These are phyloP conservation scores for Dactylellina cionopaga DNA, from an alignment of 2,329 filamentous ascomycete genomes.

Conservation along the genomic window DNA sequence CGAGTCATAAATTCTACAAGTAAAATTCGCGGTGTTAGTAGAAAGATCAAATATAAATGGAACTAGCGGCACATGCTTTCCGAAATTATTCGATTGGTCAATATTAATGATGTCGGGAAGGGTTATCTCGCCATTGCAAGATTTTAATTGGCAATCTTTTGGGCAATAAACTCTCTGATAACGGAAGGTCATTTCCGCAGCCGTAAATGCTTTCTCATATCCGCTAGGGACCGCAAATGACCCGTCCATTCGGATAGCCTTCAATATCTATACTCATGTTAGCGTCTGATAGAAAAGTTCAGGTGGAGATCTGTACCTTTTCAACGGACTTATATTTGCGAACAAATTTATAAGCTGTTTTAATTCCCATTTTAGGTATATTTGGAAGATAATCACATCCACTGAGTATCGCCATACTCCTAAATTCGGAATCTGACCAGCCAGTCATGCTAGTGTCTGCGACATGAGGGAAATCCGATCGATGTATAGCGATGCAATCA, in stretches of 20 bases:
- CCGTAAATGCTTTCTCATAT: slow-evolving; percentile 81
- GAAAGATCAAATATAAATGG: too few relatives aligned
- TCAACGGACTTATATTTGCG: slow-evolving; percentile 90
- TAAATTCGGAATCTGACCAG: slow-evolving; percentile 91
- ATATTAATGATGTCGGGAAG: slow-evolving; percentile 67
- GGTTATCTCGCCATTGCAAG: slow-evolving; percentile 71
- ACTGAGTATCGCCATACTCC: slow-evolving; percentile 94
- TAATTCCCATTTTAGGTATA: slow-evolving; percentile 85
- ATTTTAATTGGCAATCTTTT: slow-evolving; percentile 73
- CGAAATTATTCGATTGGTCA: slow-evolving; percentile 78
- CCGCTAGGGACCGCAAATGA: slow-evolving; percentile 81
- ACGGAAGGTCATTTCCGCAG: slow-evolving; percentile 90
- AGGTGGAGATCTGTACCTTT: slow-evolving; percentile 64
- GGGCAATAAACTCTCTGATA: slow-evolving; percentile 96
- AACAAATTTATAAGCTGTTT: slow-evolving; percentile 90
- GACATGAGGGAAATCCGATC: slow-evolving; percentile 80
- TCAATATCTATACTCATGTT: slow-evolving; percentile 63
- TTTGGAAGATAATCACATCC: slow-evolving; percentile 94
- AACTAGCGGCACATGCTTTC: slow-evolving; percentile 68
- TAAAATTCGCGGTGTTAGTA: background rate
- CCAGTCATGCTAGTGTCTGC: slow-evolving; percentile 88
- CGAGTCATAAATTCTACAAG: slow-evolving; percentile 58
- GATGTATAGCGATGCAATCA: slow-evolving; percentile 89
- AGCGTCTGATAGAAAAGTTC: background rate
- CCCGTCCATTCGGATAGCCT: slow-evolving; percentile 86